Percentiles rank a stretch among this genome's conserved stretches.
phyloP scores from a whole-genome alignment of 352 stramenopile genomes.

The Pythium coloratum region DNA sequence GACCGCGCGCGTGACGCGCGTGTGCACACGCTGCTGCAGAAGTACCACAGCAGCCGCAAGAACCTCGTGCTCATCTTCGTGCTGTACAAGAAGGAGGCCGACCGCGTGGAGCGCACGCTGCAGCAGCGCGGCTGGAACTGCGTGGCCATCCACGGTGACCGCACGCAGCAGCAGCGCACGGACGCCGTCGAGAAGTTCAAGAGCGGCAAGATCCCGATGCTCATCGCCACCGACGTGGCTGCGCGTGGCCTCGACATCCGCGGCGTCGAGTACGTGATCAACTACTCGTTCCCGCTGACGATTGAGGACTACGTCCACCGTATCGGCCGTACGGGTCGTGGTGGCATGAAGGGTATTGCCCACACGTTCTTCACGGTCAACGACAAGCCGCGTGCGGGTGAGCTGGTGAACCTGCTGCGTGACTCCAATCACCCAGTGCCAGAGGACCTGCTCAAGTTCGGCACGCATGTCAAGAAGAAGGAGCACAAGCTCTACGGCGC shows the following conservation, averaged over 20 bases:
- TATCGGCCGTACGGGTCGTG: conserved; percentile 93
- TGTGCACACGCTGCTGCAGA: conserved; percentile 90
- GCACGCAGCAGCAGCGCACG: conserved; percentile 90
- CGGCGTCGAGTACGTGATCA: conserved; percentile 96
- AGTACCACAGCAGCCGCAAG: conserved; percentile 89
- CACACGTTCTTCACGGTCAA: conserved; percentile 98
- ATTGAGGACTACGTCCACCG: conserved; percentile 98
- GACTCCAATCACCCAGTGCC: conserved; percentile 94
- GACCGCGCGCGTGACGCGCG: conserved; percentile 87
- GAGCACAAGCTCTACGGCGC: conserved; percentile 99
- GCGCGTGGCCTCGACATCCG: conserved; percentile 97
- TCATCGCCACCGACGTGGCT: conserved; percentile 97
- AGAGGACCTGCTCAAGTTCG: conserved; percentile 96
- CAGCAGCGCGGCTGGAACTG: conserved; percentile 91
- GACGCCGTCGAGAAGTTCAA: conserved; percentile 95
- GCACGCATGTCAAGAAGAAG: conserved; percentile 99
- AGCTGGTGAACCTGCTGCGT: conserved; percentile 95
- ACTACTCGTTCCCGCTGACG: conserved; percentile 97
- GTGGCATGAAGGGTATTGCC: conserved; percentile 90
- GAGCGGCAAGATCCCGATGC: conserved; percentile 89
- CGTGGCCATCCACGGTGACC: conserved; percentile 96
- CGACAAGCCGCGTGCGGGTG: conserved; percentile 95
- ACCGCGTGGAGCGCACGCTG: conserved; percentile 93
- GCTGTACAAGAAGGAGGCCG: conserved; percentile 99
- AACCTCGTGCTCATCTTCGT: conserved; percentile 97